phyloP scores from a whole-genome alignment of 2,329 filamentous ascomycete genomes.

The Paracoccidioides lutzii region DNA sequence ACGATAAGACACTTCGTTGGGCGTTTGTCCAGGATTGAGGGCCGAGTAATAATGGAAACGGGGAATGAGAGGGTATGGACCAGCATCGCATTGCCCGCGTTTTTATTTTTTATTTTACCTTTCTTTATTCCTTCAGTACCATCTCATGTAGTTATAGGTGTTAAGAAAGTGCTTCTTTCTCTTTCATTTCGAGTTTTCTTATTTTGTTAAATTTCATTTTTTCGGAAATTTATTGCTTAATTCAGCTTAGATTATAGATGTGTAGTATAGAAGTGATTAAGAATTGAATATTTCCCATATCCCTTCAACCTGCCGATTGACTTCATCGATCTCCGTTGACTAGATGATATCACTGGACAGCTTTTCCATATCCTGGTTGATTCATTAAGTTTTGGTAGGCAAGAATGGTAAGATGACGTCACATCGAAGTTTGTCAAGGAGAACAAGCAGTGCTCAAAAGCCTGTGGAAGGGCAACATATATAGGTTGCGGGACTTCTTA shows the following conservation, averaged over 20 bases:
- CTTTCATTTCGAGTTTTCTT: neutral
- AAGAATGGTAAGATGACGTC: neutral
- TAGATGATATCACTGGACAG: too few relatives aligned
- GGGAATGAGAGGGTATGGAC: neutral
- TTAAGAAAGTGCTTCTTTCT: neutral
- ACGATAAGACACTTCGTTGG: neutral
- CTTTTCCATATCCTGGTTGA: too few relatives aligned
- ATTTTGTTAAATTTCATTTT: neutral
- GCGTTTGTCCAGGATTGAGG: neutral
- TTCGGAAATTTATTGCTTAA: neutral
- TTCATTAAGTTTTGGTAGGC: too few relatives aligned
- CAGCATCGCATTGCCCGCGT: neutral
- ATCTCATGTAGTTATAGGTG: neutral
- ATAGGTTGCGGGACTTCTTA: neutral
- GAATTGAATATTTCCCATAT: neutral
- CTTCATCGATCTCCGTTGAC: too few relatives aligned
- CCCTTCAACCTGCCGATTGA: too few relatives aligned
- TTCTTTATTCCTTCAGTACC: neutral
- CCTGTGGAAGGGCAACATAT: neutral
- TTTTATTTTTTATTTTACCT: neutral
- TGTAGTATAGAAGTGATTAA: neutral
- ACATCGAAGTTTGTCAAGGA: slow-evolving; percentile 13
- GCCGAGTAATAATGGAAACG: neutral
- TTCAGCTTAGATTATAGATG: neutral
- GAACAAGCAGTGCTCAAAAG: neutral